A percentile compares a stretch with the other conserved stretches of the same genome.
Conservation (phyloP, 495 filamentous ascomycete species). For the Penicillium cosmopolitanum region DNA sequence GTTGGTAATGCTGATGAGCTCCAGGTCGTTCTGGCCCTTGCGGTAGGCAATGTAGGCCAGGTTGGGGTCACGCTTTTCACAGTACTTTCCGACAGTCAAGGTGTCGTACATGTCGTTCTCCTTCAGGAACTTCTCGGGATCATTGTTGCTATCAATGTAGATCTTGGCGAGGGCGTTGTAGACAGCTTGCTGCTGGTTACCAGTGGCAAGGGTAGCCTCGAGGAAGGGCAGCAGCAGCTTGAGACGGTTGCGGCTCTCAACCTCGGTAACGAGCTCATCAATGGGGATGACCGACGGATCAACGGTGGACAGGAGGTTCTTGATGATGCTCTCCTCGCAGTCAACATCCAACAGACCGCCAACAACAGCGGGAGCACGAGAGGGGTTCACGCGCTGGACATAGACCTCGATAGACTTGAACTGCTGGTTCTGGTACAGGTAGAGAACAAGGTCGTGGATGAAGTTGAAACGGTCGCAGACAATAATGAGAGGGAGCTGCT, state of each 20-base stretch:
- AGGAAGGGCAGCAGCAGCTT: slow-evolving; percentile 97
- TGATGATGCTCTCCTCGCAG: slow-evolving; percentile 95
- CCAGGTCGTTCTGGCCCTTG: slow-evolving; percentile 97
- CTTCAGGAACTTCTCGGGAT: slow-evolving; percentile 97
- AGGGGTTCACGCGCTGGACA: slow-evolving; percentile 97
- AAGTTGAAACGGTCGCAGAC: slow-evolving; percentile 99
- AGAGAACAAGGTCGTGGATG: slow-evolving; percentile 94
- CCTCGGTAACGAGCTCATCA: slow-evolving; percentile 92
- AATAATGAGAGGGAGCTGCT: slow-evolving; percentile 95
- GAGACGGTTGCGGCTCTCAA: slow-evolving; percentile 91
- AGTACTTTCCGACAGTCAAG: slow-evolving; percentile 93
- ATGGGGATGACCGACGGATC: slow-evolving; percentile 87
- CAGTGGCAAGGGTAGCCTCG: slow-evolving; percentile 84
- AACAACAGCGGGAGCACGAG: slow-evolving; percentile 90
- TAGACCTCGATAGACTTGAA: slow-evolving; percentile 99
- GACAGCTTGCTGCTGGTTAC: slow-evolving; percentile 96
- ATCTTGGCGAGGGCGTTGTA: slow-evolving; percentile 99
- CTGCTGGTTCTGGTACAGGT: slow-evolving; percentile 98
- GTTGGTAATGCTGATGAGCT: slow-evolving; percentile 96
- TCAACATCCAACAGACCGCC: slow-evolving; percentile 97
- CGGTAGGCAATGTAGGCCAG: slow-evolving; percentile 93
- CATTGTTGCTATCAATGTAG: slow-evolving; percentile 99
- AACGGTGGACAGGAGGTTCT: slow-evolving; percentile 86
- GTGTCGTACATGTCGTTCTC: slow-evolving; percentile 98
- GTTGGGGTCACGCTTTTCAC: slow-evolving; percentile 97